These are phyloP conservation scores for Cladosporium colombiae DNA, from an alignment of 2,329 filamentous ascomycete species.

Conservation along the genomic window DNA sequence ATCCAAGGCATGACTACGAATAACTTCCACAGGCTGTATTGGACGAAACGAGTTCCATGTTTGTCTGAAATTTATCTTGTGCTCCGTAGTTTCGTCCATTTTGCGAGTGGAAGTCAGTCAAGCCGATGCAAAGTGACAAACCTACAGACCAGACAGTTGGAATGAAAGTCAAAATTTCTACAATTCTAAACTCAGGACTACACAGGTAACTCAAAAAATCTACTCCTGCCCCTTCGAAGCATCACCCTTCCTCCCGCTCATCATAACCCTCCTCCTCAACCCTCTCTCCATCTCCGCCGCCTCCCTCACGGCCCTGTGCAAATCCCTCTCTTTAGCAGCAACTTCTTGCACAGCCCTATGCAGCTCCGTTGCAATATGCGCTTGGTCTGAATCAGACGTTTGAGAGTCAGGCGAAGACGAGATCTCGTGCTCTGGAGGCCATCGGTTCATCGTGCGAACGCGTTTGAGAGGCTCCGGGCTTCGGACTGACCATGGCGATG, in stretches of 20 bases:
- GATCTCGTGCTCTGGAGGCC: constrained; percentile 15
- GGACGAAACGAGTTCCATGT: not conserved
- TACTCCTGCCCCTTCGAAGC: not conserved
- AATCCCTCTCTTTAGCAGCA: constrained; percentile 13
- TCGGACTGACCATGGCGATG: constrained; percentile 23
- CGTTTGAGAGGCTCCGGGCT: not conserved
- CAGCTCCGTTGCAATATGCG: not conserved
- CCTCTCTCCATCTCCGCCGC: constrained; percentile 28
- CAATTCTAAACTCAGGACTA: not conserved
- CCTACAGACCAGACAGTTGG: not conserved
- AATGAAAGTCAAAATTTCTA: not conserved
- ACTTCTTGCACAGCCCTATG: constrained; percentile 6
- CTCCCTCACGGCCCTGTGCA: constrained; percentile 26
- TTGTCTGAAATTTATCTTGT: not conserved
- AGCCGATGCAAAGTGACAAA: not conserved
- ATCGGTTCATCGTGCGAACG: not conserved
- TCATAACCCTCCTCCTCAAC: constrained; percentile 22
- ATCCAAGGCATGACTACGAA: not conserved
- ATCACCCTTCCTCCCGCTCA: not conserved
- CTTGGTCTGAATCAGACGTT: not conserved
- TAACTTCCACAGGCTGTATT: too few species aligned
- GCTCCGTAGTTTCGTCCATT: not conserved
- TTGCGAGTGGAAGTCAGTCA: not conserved
- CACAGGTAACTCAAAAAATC: not conserved
- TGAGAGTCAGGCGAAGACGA: not conserved